A percentile compares a stretch with the other conserved stretches of the same genome.
phyloP scores from a whole-genome alignment of 441 rosid genomes.

The Mallotus repandus region DNA sequence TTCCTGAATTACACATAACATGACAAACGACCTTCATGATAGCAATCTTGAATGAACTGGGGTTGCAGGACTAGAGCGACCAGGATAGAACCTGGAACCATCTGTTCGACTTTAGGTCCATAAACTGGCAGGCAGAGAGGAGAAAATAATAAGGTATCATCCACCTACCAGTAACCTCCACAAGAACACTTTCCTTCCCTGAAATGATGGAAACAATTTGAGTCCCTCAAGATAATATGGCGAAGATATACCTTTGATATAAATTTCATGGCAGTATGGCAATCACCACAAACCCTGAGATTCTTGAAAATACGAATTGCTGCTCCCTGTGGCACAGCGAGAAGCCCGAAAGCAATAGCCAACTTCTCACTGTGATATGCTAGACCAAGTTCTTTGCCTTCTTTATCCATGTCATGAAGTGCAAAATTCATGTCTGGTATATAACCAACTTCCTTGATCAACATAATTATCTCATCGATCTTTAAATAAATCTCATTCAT shows the following conservation, averaged over 20 bases:
- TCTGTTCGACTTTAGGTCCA: not conserved
- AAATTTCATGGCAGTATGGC: conserved; percentile 46
- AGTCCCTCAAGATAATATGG: conserved; percentile 73
- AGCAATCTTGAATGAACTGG: not conserved
- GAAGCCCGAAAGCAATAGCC: conserved; percentile 76
- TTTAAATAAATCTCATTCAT: conserved; percentile 59
- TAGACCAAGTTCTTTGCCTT: conserved; percentile 70
- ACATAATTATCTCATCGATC: conserved; percentile 57
- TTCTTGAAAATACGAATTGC: conserved; percentile 82
- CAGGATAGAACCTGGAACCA: not conserved
- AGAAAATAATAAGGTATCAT: not conserved
- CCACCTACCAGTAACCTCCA: conserved; percentile 74
- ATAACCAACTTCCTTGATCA: conserved; percentile 77
- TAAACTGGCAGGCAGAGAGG: not conserved
- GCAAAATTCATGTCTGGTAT: conserved; percentile 65
- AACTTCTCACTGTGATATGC: conserved; percentile 91
- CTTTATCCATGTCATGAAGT: conserved; percentile 69
- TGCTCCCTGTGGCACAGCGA: conserved; percentile 48
- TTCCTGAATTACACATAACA: too few relatives aligned
- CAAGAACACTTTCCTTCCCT: conserved; percentile 75
- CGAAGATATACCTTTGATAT: conserved; percentile 58
- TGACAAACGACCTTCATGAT: not conserved
- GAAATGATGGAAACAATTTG: conserved; percentile 89
- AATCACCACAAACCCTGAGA: conserved; percentile 85
- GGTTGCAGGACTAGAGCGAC: not conserved